Base-by-base conservation (phyloP, 106 monocot genomes). In the Acorus gramineus region DNA sequence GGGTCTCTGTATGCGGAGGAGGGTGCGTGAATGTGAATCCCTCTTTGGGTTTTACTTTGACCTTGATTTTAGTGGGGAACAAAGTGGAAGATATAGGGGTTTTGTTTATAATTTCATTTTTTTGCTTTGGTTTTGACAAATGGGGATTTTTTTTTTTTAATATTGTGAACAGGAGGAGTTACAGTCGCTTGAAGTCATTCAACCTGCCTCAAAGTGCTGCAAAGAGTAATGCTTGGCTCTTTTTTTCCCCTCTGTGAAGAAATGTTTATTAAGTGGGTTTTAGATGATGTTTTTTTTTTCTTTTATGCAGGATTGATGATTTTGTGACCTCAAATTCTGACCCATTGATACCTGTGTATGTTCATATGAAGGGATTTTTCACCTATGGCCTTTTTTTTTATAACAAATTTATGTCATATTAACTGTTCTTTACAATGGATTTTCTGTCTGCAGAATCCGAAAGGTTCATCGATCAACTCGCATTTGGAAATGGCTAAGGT, bases 311-410 rank as follows among this genome's bases (percentile, higher is more conserved):
- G 75, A 71, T 89, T 13, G 74, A 85, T n/a, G 85, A 89, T 61
- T 82, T 66, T 69, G 79, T 89, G 13, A 85, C 77, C 7, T 60
- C 79, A 60, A 82, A 82, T 69, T 69, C 79, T 48, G 89, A 89
- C 77, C 89, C 89, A 47, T 63, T 89, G 43, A 49, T 82, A 64
- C 79, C 89, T 47, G 52, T 79, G 89, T 89, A 89, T 79, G 82
- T 28, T 28, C 28, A 28, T 28, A 28, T 28, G 28, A 28, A 28
- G 28, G 28, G 28, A 52, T 59, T 69, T 52, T 57, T 77, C 6
- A 8, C 59, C 70, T 65, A 68, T 4, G 6, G 0, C 7, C 61
- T 49, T 52, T 52, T 14, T 7, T 11, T 8, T 73, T 49, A 28
- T 59, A 44, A 9, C 8, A n/a, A 44, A 2, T 8, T 45, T 8